phyloP scores from a whole-genome alignment of 441 rosid species.

The Pelargonium australe region DNA sequence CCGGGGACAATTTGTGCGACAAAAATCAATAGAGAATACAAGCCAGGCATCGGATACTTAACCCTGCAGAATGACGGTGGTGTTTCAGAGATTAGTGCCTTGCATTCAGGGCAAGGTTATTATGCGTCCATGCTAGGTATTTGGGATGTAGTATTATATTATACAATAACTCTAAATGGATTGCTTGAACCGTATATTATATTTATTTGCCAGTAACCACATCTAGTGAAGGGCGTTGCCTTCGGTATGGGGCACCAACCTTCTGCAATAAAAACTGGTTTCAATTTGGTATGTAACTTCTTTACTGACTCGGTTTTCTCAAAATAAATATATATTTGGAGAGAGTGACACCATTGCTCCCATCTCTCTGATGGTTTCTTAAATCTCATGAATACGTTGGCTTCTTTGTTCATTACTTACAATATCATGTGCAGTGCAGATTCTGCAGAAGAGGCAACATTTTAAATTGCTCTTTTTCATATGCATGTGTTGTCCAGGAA shows the following conservation, averaged over 20 bases:
- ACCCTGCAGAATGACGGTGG: neutral
- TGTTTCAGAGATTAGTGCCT: slow-evolving; percentile 1
- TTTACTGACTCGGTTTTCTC: neutral
- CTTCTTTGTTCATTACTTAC: too few relatives aligned
- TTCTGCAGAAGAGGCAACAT: too few relatives aligned
- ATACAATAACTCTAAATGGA: slow-evolving; percentile 9
- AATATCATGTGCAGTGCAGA: too few relatives aligned
- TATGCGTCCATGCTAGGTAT: neutral
- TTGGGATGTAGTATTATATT: neutral
- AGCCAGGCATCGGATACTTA: slow-evolving; percentile 3
- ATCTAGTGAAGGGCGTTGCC: neutral
- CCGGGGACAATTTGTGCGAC: slow-evolving; percentile 22
- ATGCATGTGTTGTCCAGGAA: too few relatives aligned
- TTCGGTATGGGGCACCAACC: neutral
- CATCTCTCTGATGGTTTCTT: too few relatives aligned
- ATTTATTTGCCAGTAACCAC: slow-evolving; percentile 10
- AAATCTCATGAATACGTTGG: too few relatives aligned
- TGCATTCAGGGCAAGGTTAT: too few relatives aligned
- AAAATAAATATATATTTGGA: neutral
- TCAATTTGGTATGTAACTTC: slow-evolving; percentile 4
- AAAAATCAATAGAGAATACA: neutral
- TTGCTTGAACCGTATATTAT: slow-evolving; percentile 1
- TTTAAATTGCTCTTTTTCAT: too few relatives aligned
- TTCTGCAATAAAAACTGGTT: neutral
- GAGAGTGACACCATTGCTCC: too few relatives aligned